These are phyloP conservation scores for Carex scoparia DNA, from an alignment of 176 grass and related monocot species.

Conservation along the genomic window DNA sequence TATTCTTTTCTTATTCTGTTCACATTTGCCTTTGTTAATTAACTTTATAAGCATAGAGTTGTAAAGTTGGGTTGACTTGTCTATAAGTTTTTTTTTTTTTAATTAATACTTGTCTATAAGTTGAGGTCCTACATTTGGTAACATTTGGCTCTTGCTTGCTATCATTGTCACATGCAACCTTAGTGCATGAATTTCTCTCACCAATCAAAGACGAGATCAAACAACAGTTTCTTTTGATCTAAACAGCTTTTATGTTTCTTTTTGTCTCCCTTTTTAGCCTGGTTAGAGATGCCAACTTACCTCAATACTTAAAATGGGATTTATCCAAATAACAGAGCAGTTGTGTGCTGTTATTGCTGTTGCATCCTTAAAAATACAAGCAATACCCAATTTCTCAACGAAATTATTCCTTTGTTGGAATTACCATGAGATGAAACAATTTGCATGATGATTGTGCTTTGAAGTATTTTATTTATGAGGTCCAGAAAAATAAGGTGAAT, in stretches of 20 bases:
- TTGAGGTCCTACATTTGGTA: background rate
- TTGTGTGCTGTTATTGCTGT: background rate
- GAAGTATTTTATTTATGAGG: background rate
- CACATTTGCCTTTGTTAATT: background rate
- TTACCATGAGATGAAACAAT: background rate
- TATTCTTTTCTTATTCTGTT: background rate
- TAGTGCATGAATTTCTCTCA: background rate
- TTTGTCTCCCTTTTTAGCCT: slow-evolving; percentile 2
- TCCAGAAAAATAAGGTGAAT: background rate
- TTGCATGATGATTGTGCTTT: background rate
- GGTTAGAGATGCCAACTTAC: background rate
- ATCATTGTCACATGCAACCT: slow-evolving; percentile 13
- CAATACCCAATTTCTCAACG: background rate
- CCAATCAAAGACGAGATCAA: background rate
- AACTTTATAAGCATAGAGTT: background rate
- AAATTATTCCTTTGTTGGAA: background rate
- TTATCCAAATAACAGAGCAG: background rate
- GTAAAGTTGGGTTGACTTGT: slow-evolving; percentile 10
- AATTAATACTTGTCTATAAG: background rate
- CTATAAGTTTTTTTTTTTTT: background rate
- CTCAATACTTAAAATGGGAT: background rate
- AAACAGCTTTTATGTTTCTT: background rate
- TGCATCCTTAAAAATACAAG: background rate
- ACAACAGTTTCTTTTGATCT: background rate
- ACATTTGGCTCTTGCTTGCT: background rate